Evolutionary conservation across 2,329 filamentous ascomycete species (phyloP).

Genomic region (Uncinocarpus reesii): DNA sequence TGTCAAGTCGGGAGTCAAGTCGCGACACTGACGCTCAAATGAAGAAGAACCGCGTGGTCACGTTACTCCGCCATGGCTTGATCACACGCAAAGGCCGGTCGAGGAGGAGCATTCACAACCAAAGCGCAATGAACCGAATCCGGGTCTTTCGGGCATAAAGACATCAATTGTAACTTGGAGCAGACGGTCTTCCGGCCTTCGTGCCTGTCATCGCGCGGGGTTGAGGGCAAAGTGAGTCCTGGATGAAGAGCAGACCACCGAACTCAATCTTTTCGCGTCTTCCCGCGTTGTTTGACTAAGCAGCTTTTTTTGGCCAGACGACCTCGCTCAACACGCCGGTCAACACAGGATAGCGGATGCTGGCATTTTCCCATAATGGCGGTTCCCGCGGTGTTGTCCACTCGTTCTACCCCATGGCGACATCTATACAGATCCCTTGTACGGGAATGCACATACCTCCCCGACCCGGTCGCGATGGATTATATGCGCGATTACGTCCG

Average conservation of each 20-base stretch:
- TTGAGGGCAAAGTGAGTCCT: neutral
- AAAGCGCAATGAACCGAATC: neutral
- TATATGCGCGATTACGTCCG: conserved; percentile 43
- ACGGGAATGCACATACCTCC: conserved; percentile 51
- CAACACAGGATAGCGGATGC: neutral
- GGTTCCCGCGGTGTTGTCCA: neutral
- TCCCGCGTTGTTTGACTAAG: conserved; percentile 14
- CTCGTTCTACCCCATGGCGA: conserved; percentile 23
- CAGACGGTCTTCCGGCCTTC: neutral
- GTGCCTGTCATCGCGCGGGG: neutral
- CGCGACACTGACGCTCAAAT: conserved; percentile 1
- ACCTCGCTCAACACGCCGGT: neutral
- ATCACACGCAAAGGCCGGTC: neutral
- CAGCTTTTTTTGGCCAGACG: neutral
- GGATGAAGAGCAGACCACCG: conserved; percentile 1
- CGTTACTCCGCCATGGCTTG: conserved; percentile 13
- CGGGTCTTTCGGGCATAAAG: no score
- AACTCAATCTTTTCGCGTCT: conserved; percentile 13
- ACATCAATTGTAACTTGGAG: no score
- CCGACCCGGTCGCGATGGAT: conserved; percentile 44
- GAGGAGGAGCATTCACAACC: neutral
- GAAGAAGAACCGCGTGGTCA: conserved; percentile 17
- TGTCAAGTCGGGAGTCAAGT: neutral
- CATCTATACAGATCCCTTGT: conserved; percentile 48
- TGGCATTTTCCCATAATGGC: neutral